These are phyloP conservation scores for Trapa incisa DNA, from an alignment of 345 rosid genomes.

Conservation along the genomic window DNA sequence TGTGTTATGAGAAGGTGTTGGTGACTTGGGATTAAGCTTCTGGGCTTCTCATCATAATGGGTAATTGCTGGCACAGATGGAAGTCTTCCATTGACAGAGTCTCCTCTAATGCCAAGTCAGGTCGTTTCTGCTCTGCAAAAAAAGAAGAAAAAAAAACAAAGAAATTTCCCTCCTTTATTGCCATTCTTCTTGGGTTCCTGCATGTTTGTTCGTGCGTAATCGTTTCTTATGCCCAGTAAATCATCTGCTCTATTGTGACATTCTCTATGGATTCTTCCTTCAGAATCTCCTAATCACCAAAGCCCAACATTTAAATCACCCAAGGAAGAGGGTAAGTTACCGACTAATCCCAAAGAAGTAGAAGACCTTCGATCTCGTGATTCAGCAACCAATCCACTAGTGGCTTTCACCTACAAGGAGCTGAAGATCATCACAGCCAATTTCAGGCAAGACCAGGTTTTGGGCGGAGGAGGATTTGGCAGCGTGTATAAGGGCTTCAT, in stretches of 20 bases:
- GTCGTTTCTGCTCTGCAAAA: constrained; percentile 21
- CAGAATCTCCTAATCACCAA: constrained; percentile 57
- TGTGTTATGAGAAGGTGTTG: constrained; percentile 8
- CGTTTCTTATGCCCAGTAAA: neutral
- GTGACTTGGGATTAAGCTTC: constrained; percentile 6
- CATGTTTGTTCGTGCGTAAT: neutral
- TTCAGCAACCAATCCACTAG: constrained; percentile 63
- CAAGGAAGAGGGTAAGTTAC: constrained; percentile 46
- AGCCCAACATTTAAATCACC: constrained; percentile 25
- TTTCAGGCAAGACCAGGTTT: constrained; percentile 80
- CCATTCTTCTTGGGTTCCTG: neutral
- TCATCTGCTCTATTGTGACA: neutral
- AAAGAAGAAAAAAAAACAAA: neutral
- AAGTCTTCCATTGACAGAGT: constrained; percentile 67
- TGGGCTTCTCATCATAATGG: constrained; percentile 37
- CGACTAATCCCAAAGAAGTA: constrained; percentile 91
- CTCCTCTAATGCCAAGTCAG: constrained; percentile 81
- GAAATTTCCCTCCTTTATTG: neutral
- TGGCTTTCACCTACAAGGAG: constrained; percentile 71
- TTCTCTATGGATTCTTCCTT: constrained; percentile 1
- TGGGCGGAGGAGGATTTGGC: constrained; percentile 98
- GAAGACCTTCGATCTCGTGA: constrained; percentile 72
- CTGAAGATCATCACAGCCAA: constrained; percentile 58
- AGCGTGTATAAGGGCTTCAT: constrained; percentile 83
- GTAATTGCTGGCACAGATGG: constrained; percentile 71